phyloP scores from a whole-genome alignment of 1,284 basidiomycete genomes.

The Rhodotorula sp. region DNA sequence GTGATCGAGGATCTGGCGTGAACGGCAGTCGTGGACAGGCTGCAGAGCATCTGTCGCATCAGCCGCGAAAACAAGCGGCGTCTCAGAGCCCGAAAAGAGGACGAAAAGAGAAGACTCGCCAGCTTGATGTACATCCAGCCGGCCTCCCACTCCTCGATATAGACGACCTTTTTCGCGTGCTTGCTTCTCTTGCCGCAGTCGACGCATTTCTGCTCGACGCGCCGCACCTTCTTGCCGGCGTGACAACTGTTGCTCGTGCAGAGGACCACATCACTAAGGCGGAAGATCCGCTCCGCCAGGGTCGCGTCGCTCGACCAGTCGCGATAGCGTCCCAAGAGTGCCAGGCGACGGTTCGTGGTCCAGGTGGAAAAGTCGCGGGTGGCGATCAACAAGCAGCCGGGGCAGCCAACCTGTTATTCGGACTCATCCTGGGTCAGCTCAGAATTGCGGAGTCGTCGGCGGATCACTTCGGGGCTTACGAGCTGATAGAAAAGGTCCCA shows the following conservation, averaged over 20 bases:
- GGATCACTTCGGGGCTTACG: slow-evolving; percentile 9
- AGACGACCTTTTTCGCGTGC: slow-evolving; percentile 28
- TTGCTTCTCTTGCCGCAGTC: slow-evolving; percentile 2
- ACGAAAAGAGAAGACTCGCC: slow-evolving; percentile 10
- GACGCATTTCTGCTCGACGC: slow-evolving; percentile 30
- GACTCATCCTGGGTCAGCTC: not conserved
- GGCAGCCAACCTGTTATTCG: slow-evolving; percentile 32
- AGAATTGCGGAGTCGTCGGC: not conserved
- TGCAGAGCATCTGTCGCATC: not conserved
- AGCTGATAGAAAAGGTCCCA: slow-evolving; percentile 43
- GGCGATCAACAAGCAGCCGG: slow-evolving; percentile 34
- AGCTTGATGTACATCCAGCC: slow-evolving; percentile 38
- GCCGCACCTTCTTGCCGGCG: slow-evolving; percentile 22
- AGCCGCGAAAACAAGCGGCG: too few relatives aligned
- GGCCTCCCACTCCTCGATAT: slow-evolving; percentile 34
- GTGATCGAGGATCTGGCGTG: slow-evolving; percentile 14
- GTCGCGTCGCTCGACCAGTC: slow-evolving; percentile 25
- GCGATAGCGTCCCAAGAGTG: slow-evolving; percentile 27
- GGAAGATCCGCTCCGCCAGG: slow-evolving; percentile 26
- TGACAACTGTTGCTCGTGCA: slow-evolving; percentile 29
- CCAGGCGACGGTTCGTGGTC: slow-evolving; percentile 36
- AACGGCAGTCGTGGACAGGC: slow-evolving; percentile 20
- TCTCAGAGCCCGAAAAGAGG: not conserved
- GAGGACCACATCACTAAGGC: slow-evolving; percentile 21
- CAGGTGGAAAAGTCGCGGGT: slow-evolving; percentile 19